Base-by-base conservation (phyloP, 495 filamentous ascomycete genomes). In the Cetradonia linearis region DNA sequence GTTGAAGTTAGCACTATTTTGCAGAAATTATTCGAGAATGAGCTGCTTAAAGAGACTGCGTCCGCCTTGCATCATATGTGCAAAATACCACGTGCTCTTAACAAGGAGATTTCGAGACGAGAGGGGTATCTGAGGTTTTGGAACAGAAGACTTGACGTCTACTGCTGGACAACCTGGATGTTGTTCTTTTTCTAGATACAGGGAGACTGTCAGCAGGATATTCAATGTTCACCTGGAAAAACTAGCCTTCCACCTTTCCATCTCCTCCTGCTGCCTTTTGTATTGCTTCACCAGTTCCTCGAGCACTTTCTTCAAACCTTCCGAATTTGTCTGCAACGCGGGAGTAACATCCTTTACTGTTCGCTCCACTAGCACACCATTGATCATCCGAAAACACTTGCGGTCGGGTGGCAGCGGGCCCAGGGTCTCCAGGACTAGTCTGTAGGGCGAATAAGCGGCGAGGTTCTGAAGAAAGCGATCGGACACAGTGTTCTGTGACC, bases 331-430 rank as follows among this genome's bases (percentile, higher is more conserved):
- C 73, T 87, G 84, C 55, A 98, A 78, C 30, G 89, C 86, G 11
- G 93, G 93, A 42, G 95, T 77, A 40, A 97, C 88, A 71, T 97
- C 91, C 71, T 86, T 77, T 62, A 98, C 88, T 50, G 93, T 95
- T 66, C 92, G 81, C 76, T 98, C 94, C 62, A 93, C 88, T 56
- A 98, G 72, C 16, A 97, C 92, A 57, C 93, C 94, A 71, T 97
- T 96, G 70, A 98, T 91, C 86, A 98, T 87, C 65, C 93, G 91
- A 74, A 97, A 98, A 74, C 92, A 97, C 78, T 95, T 97, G 62
- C 93, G 89, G 59, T 94, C 88, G 61, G 78, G 76, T 28, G 88
- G 78, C 27, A 96, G 84, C 40, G 90, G 91, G 52, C 83, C 82
- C 66, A 98, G 76, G 31, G 92, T 97, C 68, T 98, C 94, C 40